Percentiles rank a stretch among this genome's conserved stretches.
Conservation (phyloP, 106 monocot species). For the Triglochin maritima region DNA sequence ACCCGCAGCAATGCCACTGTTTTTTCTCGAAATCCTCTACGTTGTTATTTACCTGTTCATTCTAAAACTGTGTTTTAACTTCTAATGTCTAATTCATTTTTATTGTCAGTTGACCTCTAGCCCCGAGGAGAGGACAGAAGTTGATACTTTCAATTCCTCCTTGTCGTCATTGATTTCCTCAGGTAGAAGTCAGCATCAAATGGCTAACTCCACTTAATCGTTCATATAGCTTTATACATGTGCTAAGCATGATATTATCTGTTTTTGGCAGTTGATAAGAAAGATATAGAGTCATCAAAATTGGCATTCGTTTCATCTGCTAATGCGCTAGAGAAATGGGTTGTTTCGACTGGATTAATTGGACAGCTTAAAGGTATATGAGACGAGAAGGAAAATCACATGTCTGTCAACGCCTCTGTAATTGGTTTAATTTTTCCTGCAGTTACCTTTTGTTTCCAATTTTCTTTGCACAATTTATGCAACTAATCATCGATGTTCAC, state of each 20-base stretch:
- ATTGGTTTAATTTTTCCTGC: too few relatives aligned
- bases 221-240: background rate
- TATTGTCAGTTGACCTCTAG: slow-evolving; percentile 53
- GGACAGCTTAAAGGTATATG: slow-evolving; percentile 60
- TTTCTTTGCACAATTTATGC: too few relatives aligned
- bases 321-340: slow-evolving; percentile 74
- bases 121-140: slow-evolving; percentile 60
- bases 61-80: too few relatives aligned
- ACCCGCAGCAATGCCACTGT: background rate
- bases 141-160: slow-evolving; percentile 71
- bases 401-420: too few relatives aligned
- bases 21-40: background rate
- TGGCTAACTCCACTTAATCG: background rate
- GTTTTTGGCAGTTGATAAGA: slow-evolving; percentile 44
- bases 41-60: too few relatives aligned
- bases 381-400: background rate
- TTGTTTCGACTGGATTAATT: slow-evolving; percentile 45
- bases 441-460: too few relatives aligned
- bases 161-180: slow-evolving; percentile 70
- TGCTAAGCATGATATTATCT: background rate
- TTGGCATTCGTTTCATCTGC: slow-evolving; percentile 83
- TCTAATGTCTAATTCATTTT: too few relatives aligned
- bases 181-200: slow-evolving; percentile 19
- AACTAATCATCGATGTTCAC: too few relatives aligned
- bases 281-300: slow-evolving; percentile 56